phyloP scores from a whole-genome alignment of 306 rosid species.

The Vigna angularis region DNA sequence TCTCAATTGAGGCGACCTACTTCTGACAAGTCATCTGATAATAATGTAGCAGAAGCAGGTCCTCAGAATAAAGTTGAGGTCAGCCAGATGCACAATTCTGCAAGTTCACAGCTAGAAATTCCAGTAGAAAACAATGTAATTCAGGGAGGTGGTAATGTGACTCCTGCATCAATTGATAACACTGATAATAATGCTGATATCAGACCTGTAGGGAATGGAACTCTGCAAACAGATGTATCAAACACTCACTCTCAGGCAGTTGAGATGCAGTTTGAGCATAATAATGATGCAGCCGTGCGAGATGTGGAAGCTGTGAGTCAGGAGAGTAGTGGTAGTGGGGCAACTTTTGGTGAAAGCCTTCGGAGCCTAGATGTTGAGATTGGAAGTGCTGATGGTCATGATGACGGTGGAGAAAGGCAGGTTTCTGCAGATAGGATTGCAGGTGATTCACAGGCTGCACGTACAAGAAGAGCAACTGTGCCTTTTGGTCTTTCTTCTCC shows the following conservation, averaged over 20 bases:
- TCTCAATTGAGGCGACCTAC: slow-evolving; percentile 83
- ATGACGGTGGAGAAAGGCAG: slow-evolving; percentile 92
- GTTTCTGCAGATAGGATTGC: slow-evolving; percentile 73
- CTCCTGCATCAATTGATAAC: slow-evolving; percentile 46
- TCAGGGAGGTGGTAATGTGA: slow-evolving; percentile 54
- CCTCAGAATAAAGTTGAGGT: slow-evolving; percentile 57
- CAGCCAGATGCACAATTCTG: slow-evolving; percentile 60
- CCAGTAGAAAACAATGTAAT: slow-evolving; percentile 61
- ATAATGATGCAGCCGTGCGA: slow-evolving; percentile 70
- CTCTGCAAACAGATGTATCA: slow-evolving; percentile 58
- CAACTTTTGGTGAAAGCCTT: slow-evolving; percentile 96
- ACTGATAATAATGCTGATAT: slow-evolving; percentile 50
- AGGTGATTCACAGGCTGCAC: slow-evolving; percentile 81
- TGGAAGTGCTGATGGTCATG: slow-evolving; percentile 98
- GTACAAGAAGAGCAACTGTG: slow-evolving; percentile 72
- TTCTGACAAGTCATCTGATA: slow-evolving; percentile 68
- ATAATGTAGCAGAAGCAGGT: slow-evolving; percentile 50
- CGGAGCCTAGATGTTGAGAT: slow-evolving; percentile 98
- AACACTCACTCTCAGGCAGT: slow-evolving; percentile 63
- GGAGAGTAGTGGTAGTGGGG: slow-evolving; percentile 98
- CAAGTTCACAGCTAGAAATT: slow-evolving; percentile 56
- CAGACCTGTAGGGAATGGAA: slow-evolving; percentile 60
- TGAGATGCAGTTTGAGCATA: slow-evolving; percentile 92
- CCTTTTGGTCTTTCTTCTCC: slow-evolving; percentile 72
- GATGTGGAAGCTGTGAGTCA: slow-evolving; percentile 99